phyloP scores from a whole-genome alignment of 805 yeast species.

The Candida morakotiae region DNA sequence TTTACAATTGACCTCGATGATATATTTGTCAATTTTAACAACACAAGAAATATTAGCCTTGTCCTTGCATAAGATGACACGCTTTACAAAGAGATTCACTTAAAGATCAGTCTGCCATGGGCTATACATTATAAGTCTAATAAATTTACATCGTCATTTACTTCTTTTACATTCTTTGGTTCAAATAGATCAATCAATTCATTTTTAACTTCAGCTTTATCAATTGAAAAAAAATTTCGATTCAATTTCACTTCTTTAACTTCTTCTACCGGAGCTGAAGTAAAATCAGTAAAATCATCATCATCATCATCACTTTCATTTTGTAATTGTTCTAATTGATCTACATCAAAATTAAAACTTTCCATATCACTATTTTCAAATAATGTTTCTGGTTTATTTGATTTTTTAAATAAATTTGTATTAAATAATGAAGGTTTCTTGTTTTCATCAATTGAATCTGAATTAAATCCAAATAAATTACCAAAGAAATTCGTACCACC shows the following conservation, averaged over 20 bases:
- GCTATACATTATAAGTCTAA: slow-evolving; percentile 7
- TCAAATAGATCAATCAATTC: slow-evolving; percentile 7
- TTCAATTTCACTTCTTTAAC: not conserved
- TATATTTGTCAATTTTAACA: too few species aligned
- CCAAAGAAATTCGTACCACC: slow-evolving; percentile 23
- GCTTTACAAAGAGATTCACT: too few species aligned
- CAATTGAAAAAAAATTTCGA: slow-evolving; percentile 7
- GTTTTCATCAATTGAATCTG: not conserved
- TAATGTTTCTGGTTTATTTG: slow-evolving; percentile 3
- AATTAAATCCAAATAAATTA: slow-evolving; percentile 23
- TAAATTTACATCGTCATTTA: slow-evolving; percentile 3
- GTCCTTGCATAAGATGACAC: too few species aligned
- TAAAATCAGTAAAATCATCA: slow-evolving; percentile 22
- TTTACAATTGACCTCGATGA: too few species aligned
- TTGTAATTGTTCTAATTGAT: slow-evolving; percentile 1
- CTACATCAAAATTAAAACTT: not conserved
- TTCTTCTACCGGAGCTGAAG: slow-evolving; percentile 10
- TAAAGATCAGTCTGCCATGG: too few species aligned
- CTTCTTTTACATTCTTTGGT: not conserved
- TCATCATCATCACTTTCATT: not conserved
- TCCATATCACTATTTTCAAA: slow-evolving; percentile 3
- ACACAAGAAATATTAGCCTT: too few species aligned
- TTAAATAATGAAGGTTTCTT: slow-evolving; percentile 4
- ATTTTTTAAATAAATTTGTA: slow-evolving; percentile 1
- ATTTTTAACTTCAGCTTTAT: not conserved